Conservation (phyloP, 768 basidiomycete genomes). For the Termitomyces sp. region DNA sequence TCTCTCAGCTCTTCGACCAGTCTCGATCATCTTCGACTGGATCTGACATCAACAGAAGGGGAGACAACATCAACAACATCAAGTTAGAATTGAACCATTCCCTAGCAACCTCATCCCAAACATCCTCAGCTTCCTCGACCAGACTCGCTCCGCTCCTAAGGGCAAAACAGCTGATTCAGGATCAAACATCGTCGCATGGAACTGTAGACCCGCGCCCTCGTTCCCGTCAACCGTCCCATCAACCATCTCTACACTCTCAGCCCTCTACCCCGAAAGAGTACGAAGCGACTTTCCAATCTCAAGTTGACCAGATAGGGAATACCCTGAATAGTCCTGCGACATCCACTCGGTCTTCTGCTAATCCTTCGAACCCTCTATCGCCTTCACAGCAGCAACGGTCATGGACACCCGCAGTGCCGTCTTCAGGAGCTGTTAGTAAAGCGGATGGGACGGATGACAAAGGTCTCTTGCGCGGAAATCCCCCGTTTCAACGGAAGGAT, state of each 20-base stretch:
- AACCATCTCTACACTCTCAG: background rate
- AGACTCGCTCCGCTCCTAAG: background rate
- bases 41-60: no score
- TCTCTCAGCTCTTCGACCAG: background rate
- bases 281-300: background rate
- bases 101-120: background rate
- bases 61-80: no score
- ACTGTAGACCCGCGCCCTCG: background rate
- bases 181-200: background rate
- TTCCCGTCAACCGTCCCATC: background rate
- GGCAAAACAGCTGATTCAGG: background rate
- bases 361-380: background rate
- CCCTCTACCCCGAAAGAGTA: background rate
- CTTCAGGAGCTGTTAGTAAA: background rate
- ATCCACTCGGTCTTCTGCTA: background rate
- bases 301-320: background rate
- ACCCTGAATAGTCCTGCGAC: background rate
- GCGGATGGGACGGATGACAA: background rate
- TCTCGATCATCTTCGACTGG: background rate
- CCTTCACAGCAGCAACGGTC: background rate
- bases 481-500: background rate
- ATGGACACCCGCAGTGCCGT: background rate
- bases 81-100: background rate
- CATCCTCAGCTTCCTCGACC: background rate
- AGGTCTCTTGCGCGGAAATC: background rate